phyloP scores from a whole-genome alignment of 352 stramenopile genomes.

The Phytophthora hibernalis region DNA sequence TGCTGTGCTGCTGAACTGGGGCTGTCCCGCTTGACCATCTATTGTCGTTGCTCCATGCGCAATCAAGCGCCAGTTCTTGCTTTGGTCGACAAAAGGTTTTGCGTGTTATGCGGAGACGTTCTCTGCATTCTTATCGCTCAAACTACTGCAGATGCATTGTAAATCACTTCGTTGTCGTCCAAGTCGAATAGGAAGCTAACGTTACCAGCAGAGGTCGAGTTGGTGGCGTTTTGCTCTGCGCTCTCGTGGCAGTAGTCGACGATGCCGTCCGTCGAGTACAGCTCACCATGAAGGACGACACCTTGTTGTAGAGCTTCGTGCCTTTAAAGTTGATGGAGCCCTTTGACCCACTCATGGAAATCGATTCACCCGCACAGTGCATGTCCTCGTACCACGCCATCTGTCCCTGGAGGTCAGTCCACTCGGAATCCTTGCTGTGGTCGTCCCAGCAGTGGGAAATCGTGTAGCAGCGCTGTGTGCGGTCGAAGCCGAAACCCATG shows the following conservation, averaged over 20 bases:
- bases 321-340: constrained; percentile 10
- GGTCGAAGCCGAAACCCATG: constrained; percentile 4
- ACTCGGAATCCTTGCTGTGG: constrained; percentile 8
- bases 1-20: not conserved
- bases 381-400: constrained; percentile 11
- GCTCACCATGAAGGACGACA: constrained; percentile 21
- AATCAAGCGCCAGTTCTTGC: too few relatives aligned
- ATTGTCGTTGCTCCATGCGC: not conserved
- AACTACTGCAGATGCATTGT: not conserved
- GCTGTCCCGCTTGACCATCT: not conserved
- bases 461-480: constrained; percentile 19
- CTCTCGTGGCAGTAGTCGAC: constrained; percentile 5
- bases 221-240: not conserved
- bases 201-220: not conserved
- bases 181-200: not conserved
- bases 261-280: constrained; percentile 2
- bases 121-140: not conserved
- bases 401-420: not conserved
- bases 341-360: not conserved
- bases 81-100: too few relatives aligned
- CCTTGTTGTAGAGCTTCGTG: constrained; percentile 13
- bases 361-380: constrained; percentile 7
- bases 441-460: constrained; percentile 21
- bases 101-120: too few relatives aligned
- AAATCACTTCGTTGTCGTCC: not conserved